Evolutionary conservation across 2,329 filamentous ascomycete genomes (phyloP), one percentile per base, ranked within the genome.

Genomic region (Diaporthe humulicola): DNA sequence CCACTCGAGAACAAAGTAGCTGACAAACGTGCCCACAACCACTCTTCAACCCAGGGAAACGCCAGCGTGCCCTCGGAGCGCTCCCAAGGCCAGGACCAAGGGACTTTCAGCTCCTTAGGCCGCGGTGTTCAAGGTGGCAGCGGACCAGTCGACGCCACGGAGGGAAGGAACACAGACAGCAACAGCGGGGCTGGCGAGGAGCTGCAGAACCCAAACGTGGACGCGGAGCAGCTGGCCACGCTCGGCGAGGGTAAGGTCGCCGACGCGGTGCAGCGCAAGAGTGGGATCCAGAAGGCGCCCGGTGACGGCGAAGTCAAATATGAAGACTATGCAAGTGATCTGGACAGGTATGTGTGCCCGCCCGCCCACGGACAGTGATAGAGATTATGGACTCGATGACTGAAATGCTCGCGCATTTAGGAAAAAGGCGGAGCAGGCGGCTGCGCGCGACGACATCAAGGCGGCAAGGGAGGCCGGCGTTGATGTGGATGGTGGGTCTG

Each of bases 201-300:
- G 12, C 72, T 30, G 10, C 73, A 79, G 73, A 80, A 79, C 66
- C 70, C 75, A 22, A 79, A 79, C 33, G 79, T 78, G 14, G 72
- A 80, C 28, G 78, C 78, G 7, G 79, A 79, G 66, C 78, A 80
- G 71, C 64, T 80, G 61, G 78, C 76, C 36, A 79, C 79, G 22
- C 28, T 79, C 17, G 74, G 71, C 30, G 79, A 80, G 76, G 79
- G 79, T 30, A 75, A 79, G 72, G 78, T 80, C n/a, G 79, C 79
- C 40, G 76, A 79, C 19, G 79, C 79, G 0, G 79, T 80, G 4
- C 74, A 77, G 36, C 75, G 76, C 33, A 80, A 80, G 77, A 79
- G 75, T 58, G 79, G 79, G 10, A 75, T 73, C 30, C 79, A 79
- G 71, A 75, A 66, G 57, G 76, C 67, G 4, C 77, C 77, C 3